Evolutionary conservation across 2,329 filamentous ascomycete species (phyloP).

Genomic region (Trichoderma sp.): DNA sequence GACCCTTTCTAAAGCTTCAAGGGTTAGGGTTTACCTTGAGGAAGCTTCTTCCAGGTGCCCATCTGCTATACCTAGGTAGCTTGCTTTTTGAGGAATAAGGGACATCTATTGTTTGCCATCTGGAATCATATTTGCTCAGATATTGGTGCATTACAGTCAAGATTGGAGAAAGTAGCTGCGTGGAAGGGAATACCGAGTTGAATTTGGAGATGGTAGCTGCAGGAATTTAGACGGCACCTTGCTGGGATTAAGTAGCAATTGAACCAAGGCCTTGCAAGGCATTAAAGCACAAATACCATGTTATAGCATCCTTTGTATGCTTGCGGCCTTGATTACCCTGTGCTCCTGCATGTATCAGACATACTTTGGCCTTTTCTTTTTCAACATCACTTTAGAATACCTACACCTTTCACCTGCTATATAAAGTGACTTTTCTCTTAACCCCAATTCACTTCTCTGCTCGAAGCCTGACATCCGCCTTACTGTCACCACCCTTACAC

Average conservation of each 20-base stretch:
- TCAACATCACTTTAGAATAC: neutral
- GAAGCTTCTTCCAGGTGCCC: no score
- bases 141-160: neutral
- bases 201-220: neutral
- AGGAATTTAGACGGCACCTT: neutral
- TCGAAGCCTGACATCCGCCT: neutral
- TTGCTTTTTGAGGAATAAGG: neutral
- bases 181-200: neutral
- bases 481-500: neutral
- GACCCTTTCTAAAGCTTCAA: constrained; percentile 24
- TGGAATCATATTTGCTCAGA: neutral
- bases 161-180: neutral
- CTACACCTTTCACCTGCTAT: neutral
- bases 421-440: neutral
- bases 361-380: neutral
- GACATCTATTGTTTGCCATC: neutral
- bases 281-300: neutral
- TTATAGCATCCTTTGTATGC: neutral
- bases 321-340: neutral
- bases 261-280: neutral
- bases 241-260: neutral
- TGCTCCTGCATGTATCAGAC: neutral
- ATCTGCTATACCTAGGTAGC: neutral
- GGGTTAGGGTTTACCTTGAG: neutral
- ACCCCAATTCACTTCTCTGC: neutral